Conservation (phyloP, 2,329 filamentous ascomycete genomes). For the Colletotrichum sojae region DNA sequence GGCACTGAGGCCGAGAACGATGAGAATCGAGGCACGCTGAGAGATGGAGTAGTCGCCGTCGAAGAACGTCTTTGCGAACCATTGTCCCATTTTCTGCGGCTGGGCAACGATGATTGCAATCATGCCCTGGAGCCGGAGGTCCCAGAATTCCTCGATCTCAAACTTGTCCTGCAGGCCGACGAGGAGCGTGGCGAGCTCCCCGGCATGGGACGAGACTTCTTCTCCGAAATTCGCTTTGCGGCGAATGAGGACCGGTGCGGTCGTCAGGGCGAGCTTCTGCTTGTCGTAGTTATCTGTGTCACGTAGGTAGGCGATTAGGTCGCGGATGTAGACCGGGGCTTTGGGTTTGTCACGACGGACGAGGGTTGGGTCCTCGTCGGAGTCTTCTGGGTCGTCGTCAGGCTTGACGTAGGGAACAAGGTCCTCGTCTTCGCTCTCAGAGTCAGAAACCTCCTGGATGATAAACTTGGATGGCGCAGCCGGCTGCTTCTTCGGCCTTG, state of each 20-base stretch:
- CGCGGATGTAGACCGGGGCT: conserved; percentile 91
- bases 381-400: conserved; percentile 90
- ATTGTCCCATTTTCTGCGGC: conserved; percentile 83
- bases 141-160: conserved; percentile 83
- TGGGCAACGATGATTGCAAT: conserved; percentile 84
- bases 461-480: conserved; percentile 60
- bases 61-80: conserved; percentile 89
- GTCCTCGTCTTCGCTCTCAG: conserved; percentile 75
- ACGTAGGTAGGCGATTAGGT: conserved; percentile 83
- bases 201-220: conserved; percentile 86
- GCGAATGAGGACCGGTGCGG: conserved; percentile 85
- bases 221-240: conserved; percentile 90
- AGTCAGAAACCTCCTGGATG: conserved; percentile 76
- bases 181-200: conserved; percentile 83
- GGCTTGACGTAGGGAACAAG: conserved; percentile 86
- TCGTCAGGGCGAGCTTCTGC: conserved; percentile 83
- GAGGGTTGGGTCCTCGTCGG: conserved; percentile 91
- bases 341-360: conserved; percentile 86
- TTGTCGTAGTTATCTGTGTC: conserved; percentile 88
- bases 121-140: conserved; percentile 83
- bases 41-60: conserved; percentile 91
- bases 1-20: conserved; percentile 84
- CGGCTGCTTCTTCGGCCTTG: conserved; percentile 47
- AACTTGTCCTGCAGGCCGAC: conserved; percentile 89
- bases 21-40: conserved; percentile 86